Evolutionary conservation across 1,284 basidiomycete genomes (phyloP).

Genomic region (Irpex sp.): DNA sequence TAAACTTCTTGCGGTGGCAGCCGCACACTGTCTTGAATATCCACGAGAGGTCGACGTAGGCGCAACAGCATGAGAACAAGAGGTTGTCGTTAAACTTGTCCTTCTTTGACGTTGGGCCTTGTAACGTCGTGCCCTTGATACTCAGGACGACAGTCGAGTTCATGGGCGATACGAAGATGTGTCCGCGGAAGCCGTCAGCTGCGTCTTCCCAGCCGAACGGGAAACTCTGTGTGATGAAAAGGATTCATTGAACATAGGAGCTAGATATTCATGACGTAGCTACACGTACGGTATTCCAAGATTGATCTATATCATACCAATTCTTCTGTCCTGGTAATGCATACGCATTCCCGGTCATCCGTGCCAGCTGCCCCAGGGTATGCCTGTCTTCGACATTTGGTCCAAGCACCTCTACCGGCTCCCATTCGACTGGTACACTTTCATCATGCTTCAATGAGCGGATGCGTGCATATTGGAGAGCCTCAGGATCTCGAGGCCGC

Average conservation of each 20-base stretch:
- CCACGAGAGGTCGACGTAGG: constrained; percentile 90
- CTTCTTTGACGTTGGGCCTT: constrained; percentile 82
- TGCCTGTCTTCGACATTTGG: constrained; percentile 79
- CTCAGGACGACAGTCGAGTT: constrained; percentile 86
- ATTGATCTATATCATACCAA: constrained; percentile 80
- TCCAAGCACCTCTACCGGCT: constrained; percentile 46
- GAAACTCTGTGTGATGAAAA: constrained; percentile 50
- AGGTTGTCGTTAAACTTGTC: constrained; percentile 98
- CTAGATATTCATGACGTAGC: no score
- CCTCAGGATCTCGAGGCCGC: constrained; percentile 50
- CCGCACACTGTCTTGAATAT: constrained; percentile 78
- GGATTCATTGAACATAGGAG: background rate
- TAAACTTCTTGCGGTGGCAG: constrained; percentile 72
- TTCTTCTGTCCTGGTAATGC: constrained; percentile 60
- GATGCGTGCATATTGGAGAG: constrained; percentile 47
- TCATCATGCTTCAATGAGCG: constrained; percentile 45
- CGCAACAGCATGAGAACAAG: constrained; percentile 97
- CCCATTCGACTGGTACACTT: constrained; percentile 57
- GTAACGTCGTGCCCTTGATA: constrained; percentile 90
- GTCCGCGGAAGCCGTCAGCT: constrained; percentile 86
- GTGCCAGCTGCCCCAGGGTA: constrained; percentile 82
- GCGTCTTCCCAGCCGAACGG: constrained; percentile 90
- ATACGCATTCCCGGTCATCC: constrained; percentile 93
- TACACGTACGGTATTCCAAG: constrained; percentile 69
- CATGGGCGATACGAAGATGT: constrained; percentile 78